Evolutionary conservation across 352 stramenopile species (phyloP).

Genomic region (Phytophthora citricola): DNA sequence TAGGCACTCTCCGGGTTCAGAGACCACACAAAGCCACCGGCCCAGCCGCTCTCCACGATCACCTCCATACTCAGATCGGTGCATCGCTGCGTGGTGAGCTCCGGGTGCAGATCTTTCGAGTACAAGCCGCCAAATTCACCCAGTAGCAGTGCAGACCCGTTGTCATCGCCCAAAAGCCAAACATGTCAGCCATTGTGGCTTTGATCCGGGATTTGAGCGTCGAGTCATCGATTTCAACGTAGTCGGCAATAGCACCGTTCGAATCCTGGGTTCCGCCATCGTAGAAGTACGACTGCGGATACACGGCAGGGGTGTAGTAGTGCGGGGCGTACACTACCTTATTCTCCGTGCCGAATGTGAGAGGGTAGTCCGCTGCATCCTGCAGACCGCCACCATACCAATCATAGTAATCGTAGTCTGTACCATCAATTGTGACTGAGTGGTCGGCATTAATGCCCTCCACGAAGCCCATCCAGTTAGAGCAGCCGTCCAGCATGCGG

Average conservation of each 20-base stretch:
- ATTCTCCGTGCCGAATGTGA: constrained; percentile 55
- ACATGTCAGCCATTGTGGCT: constrained; percentile 73
- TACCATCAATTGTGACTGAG: constrained; percentile 52
- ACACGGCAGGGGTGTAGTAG: constrained; percentile 76
- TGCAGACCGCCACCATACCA: constrained; percentile 71
- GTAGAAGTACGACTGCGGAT: constrained; percentile 68
- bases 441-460: constrained; percentile 64
- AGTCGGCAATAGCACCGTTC: constrained; percentile 42
- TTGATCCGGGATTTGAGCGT: constrained; percentile 53
- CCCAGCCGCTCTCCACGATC: constrained; percentile 47
- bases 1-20: constrained; percentile 70
- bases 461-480: constrained; percentile 76
- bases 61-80: constrained; percentile 60
- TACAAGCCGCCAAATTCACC: constrained; percentile 70
- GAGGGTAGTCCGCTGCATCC: constrained; percentile 41
- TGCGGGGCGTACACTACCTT: constrained; percentile 86
- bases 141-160: constrained; percentile 56
- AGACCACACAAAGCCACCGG: constrained; percentile 67
- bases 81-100: constrained; percentile 54
- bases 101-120: constrained; percentile 51
- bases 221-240: constrained; percentile 61
- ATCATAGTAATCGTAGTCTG: constrained; percentile 64
- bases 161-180: constrained; percentile 66
- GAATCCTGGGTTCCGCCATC: constrained; percentile 43
- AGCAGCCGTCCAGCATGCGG: constrained; percentile 70